These are phyloP conservation scores for Leccinum uliginosum DNA, from an alignment of 768 basidiomycete genomes.

Conservation along the genomic window DNA sequence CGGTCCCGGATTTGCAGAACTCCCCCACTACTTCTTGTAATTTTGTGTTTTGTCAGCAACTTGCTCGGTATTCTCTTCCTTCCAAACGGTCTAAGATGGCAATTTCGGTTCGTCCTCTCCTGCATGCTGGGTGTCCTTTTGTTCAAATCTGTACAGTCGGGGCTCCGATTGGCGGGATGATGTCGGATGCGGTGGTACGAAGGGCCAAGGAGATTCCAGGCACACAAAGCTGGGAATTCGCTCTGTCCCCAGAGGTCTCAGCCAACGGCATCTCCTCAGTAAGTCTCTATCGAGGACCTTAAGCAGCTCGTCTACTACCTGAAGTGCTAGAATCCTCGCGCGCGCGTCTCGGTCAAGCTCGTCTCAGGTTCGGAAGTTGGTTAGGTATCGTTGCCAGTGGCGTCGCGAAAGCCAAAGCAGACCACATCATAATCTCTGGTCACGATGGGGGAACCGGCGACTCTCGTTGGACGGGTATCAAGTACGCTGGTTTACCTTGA, in stretches of 20 bases:
- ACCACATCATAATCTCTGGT: slow-evolving; percentile 96
- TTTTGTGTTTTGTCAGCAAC: too few species aligned
- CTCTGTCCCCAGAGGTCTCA: slow-evolving; percentile 50
- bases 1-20: too few species aligned
- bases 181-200: slow-evolving; percentile 54
- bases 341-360: slow-evolving; percentile 95
- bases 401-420: slow-evolving; percentile 97
- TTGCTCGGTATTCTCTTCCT: slow-evolving; percentile 24
- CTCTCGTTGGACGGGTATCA: slow-evolving; percentile 98
- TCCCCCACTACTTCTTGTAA: too few species aligned
- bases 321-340: slow-evolving; percentile 94
- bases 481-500: slow-evolving; percentile 98
- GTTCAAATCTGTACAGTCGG: slow-evolving; percentile 41
- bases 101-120: slow-evolving; percentile 15
- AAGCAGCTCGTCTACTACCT: slow-evolving; percentile 99
- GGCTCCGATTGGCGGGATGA: slow-evolving; percentile 51
- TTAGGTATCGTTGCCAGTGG: slow-evolving; percentile 96
- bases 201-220: slow-evolving; percentile 56
- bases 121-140: not conserved
- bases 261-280: slow-evolving; percentile 97
- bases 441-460: slow-evolving; percentile 99
- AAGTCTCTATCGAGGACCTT: slow-evolving; percentile 88
- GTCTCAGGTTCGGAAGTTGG: slow-evolving; percentile 99
- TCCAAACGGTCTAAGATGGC: slow-evolving; percentile 25
- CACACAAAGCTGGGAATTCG: slow-evolving; percentile 66